Base-by-base conservation (phyloP, 1,284 basidiomycete genomes). In the Polyporus tsugae region DNA sequence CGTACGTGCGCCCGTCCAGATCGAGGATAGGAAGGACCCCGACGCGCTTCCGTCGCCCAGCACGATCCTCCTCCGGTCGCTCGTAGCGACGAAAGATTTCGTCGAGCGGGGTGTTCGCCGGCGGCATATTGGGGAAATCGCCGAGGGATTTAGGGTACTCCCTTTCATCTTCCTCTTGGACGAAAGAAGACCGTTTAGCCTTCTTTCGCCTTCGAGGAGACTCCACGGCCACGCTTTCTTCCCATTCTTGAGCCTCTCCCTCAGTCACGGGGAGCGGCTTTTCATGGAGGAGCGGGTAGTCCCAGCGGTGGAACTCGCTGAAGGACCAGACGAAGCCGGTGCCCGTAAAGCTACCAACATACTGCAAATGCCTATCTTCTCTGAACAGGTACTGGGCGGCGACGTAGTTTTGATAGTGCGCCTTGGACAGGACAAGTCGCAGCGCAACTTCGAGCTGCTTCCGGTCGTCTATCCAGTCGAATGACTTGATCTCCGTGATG, bases 401-500 rank as follows among this genome's bases (percentile, higher is more conserved):
- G 39, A 33, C 19, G n/a, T 41, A 39, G 25, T 63, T 63, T 39
- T 63, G 62, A 4, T 42, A 9, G 29, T 63, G 62, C 4, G 62
- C 62, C 22, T 63, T 42, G 25, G 13, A 5, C 10, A 57, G 38
- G 38, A 44, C 62, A 5, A 13, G 11, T 6, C 29, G 7, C 46
- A 63, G 52, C 22, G 6, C n/a, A 42, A 4, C 3, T 11, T 57
- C 39, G 3, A 57, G 38, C 2, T n/a, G 36, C 11, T 42, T 25
- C 49, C 4, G 25, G 25, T 29, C 38, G 38, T 19, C 49, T 1
- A 4, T 10, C 11, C 17, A 17, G 4, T 22, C 29, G 10, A 63
- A 42, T 7, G 62, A 63, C 15, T 63, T 63, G 22, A 63, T 39
- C 39, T 63, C 62, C 4, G 62, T 63, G 22, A 63, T 63, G 62